Base-by-base conservation (phyloP, 176 grass and related monocot genomes). In the Guadua angustifolia region DNA sequence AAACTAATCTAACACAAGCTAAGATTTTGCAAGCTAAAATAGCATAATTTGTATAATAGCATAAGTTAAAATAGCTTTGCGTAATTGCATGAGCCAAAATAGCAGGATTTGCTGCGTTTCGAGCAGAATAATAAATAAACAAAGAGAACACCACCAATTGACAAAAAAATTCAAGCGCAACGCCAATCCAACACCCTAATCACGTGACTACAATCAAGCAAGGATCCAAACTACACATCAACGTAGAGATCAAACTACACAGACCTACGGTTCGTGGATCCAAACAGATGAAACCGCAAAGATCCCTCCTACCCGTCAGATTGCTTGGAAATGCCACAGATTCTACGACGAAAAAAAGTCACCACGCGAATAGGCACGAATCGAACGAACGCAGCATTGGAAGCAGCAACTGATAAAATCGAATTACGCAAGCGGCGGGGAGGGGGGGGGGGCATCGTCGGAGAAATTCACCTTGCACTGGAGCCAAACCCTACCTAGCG, bases 401-500 rank as follows among this genome's bases (percentile, higher is more conserved):
- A 2, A 14, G 16, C 59, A 66, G 9, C 15, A 13, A 35, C 0
- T 3, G 77, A 26, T 11, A 7, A 3, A 35, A 39, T 67, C 33
- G 46, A 14, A 14, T 14, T 7, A 66, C 36, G 36, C 18, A 16
- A 15, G 24, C 0, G 18, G 18, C 5, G 7, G 15, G 15, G 32
- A 8, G 63, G 18, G 18, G 5, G 7, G 15, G 15, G 32, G 17
- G 63, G 32, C 29, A 24, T 16, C 3, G 62, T 25, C 14, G 12
- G 29, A 38, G 60, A 11, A n/a, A 59, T 38, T 71, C 66, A 82
- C 79, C 79, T 71, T 32, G 10, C 24, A 63, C 19, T 16, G 62
- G 33, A 40, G 13, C 17, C 13, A 57, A 81, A 81, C 79, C 79
- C 65, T 81, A 71, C 51, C 78, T 81, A 71, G 66, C 78, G 78